Percentiles rank a stretch among this genome's conserved stretches.
These are phyloP conservation scores for Serendipita sp. DNA, from an alignment of 768 basidiomycete genomes.

Conservation along the genomic window DNA sequence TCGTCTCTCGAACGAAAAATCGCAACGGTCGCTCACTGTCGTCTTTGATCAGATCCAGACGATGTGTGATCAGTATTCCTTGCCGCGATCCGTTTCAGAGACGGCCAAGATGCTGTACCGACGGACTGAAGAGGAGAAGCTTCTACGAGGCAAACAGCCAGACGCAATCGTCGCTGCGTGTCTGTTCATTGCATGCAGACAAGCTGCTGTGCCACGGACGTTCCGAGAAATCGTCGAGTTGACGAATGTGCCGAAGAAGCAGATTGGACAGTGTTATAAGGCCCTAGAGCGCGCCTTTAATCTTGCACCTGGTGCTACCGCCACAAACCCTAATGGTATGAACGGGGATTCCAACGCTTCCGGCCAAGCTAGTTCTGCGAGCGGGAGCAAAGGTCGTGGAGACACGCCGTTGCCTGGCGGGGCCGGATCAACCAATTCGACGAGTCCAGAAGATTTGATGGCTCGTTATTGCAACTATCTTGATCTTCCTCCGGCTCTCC, in stretches of 20 bases:
- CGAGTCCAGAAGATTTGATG: constrained; percentile 69
- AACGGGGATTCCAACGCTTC: constrained; percentile 25
- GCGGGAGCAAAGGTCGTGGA: neutral
- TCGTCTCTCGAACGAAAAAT: constrained; percentile 52
- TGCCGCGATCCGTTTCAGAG: constrained; percentile 87
- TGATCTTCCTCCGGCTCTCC: constrained; percentile 66
- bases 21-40: constrained; percentile 70
- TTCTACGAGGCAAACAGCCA: constrained; percentile 78
- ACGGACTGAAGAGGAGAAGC: constrained; percentile 89
- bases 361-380: constrained; percentile 6
- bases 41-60: constrained; percentile 84
- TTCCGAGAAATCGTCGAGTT: constrained; percentile 92
- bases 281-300: constrained; percentile 81
- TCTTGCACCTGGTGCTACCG: constrained; percentile 64
- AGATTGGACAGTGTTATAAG: constrained; percentile 85
- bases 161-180: constrained; percentile 94
- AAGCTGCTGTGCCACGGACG: constrained; percentile 88
- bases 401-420: constrained; percentile 4
- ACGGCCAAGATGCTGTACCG: constrained; percentile 96
- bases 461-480: constrained; percentile 92
- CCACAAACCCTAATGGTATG: constrained; percentile 23
- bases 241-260: constrained; percentile 89
- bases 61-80: constrained; percentile 91
- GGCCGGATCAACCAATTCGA: constrained; percentile 8
- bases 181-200: constrained; percentile 93